A percentile compares a stretch with the other conserved stretches of the same genome.
These are phyloP conservation scores for Magnolia kwangsiensis DNA, from an alignment of 164 flowering plant genomes.

Conservation along the genomic window DNA sequence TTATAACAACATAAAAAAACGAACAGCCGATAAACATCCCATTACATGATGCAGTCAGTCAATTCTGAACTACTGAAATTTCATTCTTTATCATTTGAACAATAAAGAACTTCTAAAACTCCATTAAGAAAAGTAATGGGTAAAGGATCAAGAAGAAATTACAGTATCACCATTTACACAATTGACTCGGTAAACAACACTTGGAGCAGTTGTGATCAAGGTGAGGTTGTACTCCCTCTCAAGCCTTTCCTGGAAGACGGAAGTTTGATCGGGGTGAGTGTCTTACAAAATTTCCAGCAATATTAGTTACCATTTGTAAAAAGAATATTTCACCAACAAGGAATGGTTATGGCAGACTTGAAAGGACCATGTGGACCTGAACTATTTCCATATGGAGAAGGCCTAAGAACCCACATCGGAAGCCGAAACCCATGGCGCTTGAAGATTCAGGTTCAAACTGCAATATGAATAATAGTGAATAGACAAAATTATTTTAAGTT, in stretches of 20 bases:
- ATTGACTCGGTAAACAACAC: slow-evolving; percentile 87
- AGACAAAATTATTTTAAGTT: background rate
- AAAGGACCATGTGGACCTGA: slow-evolving; percentile 49
- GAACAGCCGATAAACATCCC: background rate
- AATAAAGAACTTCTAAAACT: background rate
- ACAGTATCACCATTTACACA: slow-evolving; percentile 88
- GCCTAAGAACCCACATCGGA: slow-evolving; percentile 97
- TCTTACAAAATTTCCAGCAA: background rate
- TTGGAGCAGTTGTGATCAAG: slow-evolving; percentile 95
- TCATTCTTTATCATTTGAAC: too few species aligned
- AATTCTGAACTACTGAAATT: background rate
- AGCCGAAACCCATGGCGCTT: slow-evolving; percentile 99
- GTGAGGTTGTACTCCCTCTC: slow-evolving; percentile 91
- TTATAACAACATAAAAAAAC: background rate
- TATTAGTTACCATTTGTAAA: background rate
- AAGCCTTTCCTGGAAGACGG: slow-evolving; percentile 83
- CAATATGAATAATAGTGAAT: slow-evolving; percentile 8
- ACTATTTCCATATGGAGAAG: slow-evolving; percentile 99
- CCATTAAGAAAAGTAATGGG: slow-evolving; percentile 4
- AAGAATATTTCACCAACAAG: background rate
- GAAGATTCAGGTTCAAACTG: slow-evolving; percentile 99
- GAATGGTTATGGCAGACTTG: background rate
- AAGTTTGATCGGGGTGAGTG: background rate
- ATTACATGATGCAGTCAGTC: background rate
- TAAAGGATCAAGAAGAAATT: slow-evolving; percentile 51